phyloP scores from a whole-genome alignment of 177 flowering plant genomes.

The Telopea speciosissima region DNA sequence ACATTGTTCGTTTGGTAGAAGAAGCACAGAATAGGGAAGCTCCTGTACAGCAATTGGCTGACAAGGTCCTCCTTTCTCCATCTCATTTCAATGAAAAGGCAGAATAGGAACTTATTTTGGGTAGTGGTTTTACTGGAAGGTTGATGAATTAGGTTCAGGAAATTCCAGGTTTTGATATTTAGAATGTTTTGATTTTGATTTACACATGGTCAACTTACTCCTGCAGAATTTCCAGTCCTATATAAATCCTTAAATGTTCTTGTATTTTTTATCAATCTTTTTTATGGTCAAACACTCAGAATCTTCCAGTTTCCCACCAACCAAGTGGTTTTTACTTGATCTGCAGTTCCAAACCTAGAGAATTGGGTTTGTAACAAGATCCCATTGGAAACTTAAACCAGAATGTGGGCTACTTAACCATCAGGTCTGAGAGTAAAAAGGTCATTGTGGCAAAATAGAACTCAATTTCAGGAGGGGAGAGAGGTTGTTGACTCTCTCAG shows the following conservation, averaged over 20 bases:
- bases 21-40: conserved; percentile 98
- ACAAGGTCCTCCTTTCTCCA: conserved; percentile 52
- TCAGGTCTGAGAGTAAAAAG: too few species aligned
- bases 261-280: too few species aligned
- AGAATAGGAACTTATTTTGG: not conserved
- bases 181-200: not conserved
- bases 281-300: too few species aligned
- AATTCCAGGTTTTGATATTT: not conserved
- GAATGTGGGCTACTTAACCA: too few species aligned
- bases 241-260: not conserved
- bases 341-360: too few species aligned
- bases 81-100: not conserved
- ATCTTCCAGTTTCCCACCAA: too few species aligned
- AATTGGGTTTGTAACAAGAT: too few species aligned
- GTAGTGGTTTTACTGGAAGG: not conserved
- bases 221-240: not conserved
- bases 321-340: too few species aligned
- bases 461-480: too few species aligned
- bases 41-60: conserved; percentile 94
- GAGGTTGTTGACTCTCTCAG: too few species aligned
- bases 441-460: too few species aligned
- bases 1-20: conserved; percentile 91
- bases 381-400: too few species aligned
- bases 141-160: not conserved
- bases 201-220: not conserved